Evolutionary conservation across 2,329 filamentous ascomycete genomes (phyloP), one percentile per base, ranked within the genome.

Genomic region (Ophiostoma novo-ulmi): DNA sequence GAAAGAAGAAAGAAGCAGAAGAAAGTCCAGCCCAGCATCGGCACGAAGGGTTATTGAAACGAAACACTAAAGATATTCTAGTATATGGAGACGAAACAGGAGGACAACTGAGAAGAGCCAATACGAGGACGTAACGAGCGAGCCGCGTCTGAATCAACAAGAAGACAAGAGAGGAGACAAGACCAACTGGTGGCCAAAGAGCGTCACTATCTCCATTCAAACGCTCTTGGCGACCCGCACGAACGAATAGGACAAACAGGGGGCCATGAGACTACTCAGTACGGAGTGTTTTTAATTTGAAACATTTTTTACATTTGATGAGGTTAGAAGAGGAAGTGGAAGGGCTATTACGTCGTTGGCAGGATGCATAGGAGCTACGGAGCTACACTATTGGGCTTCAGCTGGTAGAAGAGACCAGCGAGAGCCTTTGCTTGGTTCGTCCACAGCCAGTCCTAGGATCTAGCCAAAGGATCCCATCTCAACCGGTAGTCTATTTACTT

Each of bases 201-300:
- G 22, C 44, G 20, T 39, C 44, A 10, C 48, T 13, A 17, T 14
- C 52, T n/a, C 44, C 44, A 48, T 58, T 22, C 52, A 58, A 22
- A 58, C 52, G 52, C 20, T 58, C 52, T 58, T 58, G 52, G 52
- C 52, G 52, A 22, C 52, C 52, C 52, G 31, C 52, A 58, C n/a
- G 52, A 58, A 58, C 11, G n/a, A 48, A 48, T 20, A 48, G 44
- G 41, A 44, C 41, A 44, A 55, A 55, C 48, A 55, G 48, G 48
- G 52, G 52, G 52, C 7, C 1, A 22, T 11, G 39, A 58, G 52
- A 26, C 52, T 58, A 58, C 31, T 31, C 31, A 31, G 31, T 31
- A 31, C 52, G 52, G 52, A 58, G 52, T 58, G 52, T 58, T 58
- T 58, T 58, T 26, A 11, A 58, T 26, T 26, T 11, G 10, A 26